These are phyloP conservation scores for Diaporthe velutina DNA, from an alignment of 2,329 filamentous ascomycete genomes.

Conservation along the genomic window DNA sequence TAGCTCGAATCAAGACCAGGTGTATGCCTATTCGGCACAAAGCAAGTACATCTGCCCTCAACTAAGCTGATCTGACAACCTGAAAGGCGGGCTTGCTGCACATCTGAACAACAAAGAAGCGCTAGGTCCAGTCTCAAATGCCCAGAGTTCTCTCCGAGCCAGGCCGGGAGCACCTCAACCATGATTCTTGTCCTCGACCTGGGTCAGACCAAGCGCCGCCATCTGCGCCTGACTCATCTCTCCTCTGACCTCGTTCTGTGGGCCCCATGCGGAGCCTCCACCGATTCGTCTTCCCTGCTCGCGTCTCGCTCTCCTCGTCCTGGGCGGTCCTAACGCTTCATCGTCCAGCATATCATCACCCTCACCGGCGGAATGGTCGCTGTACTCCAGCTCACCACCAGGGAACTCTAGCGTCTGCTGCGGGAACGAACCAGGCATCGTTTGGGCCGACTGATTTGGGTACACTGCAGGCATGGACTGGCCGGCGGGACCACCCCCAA, in stretches of 20 bases:
- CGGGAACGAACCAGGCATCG: background rate
- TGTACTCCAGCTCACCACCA: background rate
- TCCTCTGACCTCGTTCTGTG: background rate
- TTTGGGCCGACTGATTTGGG: background rate
- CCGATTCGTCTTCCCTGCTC: background rate
- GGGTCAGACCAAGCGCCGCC: background rate
- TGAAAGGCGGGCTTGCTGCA: background rate
- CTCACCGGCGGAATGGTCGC: background rate
- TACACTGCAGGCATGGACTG: background rate
- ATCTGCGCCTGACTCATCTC: conserved; percentile 15
- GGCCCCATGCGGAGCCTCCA: background rate
- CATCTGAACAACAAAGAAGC: background rate
- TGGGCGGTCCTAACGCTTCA: background rate
- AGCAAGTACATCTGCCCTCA: background rate
- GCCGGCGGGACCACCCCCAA: background rate
- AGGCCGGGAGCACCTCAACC: accelerated
- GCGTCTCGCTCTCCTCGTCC: background rate
- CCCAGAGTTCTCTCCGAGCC: accelerated
- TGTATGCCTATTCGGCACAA: no score
- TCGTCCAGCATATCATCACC: background rate
- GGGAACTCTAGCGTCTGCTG: background rate
- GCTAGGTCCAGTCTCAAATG: no score
- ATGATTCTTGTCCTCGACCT: background rate
- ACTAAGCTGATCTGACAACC: background rate
- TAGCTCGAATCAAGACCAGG: background rate